Conservation (phyloP, 1,284 basidiomycete species). For the Boletus hoseneyae region DNA sequence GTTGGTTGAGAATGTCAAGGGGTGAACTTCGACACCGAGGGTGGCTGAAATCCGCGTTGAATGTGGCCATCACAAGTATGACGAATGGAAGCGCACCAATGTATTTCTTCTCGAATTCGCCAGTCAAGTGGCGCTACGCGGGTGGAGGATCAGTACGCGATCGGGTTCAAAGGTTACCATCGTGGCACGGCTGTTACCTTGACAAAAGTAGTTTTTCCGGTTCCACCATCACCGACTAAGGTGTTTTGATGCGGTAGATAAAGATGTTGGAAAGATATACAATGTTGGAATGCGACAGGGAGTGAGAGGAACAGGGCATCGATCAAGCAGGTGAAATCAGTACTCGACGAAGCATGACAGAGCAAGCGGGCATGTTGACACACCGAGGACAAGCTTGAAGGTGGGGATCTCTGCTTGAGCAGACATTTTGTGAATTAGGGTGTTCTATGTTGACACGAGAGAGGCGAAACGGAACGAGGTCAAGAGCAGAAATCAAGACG, state of each 20-base stretch:
- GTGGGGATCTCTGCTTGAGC: conserved; percentile 61
- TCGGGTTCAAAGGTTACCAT: conserved; percentile 34
- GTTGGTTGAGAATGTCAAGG: conserved; percentile 95
- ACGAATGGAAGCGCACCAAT: conserved; percentile 64
- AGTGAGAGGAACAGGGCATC: conserved; percentile 21
- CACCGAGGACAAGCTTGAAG: conserved; percentile 98
- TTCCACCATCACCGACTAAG: conserved; percentile 95
- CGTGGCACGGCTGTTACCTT: conserved; percentile 58
- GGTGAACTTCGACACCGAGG: conserved; percentile 99
- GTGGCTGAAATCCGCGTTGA: conserved; percentile 63
- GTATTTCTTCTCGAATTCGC: conserved; percentile 99
- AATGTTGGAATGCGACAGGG: conserved; percentile 26
- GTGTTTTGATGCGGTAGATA: conserved; percentile 22
- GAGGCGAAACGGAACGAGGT: conserved; percentile 20
- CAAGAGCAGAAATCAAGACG: conserved; percentile 34
- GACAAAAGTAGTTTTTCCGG: conserved; percentile 97
- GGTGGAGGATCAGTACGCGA: conserved; percentile 54
- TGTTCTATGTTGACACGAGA: conserved; percentile 24
- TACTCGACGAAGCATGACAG: conserved; percentile 8
- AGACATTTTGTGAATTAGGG: conserved; percentile 41
- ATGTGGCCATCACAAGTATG: conserved; percentile 11
- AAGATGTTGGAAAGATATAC: conserved; percentile 14
- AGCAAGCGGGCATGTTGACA: conserved; percentile 31
- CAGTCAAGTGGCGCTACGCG: conserved; percentile 92
- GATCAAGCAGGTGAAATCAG: conserved; percentile 33